Evolutionary conservation across 176 grass and related monocot genomes (phyloP).

Genomic region (Cenchrus fungigraminus): DNA sequence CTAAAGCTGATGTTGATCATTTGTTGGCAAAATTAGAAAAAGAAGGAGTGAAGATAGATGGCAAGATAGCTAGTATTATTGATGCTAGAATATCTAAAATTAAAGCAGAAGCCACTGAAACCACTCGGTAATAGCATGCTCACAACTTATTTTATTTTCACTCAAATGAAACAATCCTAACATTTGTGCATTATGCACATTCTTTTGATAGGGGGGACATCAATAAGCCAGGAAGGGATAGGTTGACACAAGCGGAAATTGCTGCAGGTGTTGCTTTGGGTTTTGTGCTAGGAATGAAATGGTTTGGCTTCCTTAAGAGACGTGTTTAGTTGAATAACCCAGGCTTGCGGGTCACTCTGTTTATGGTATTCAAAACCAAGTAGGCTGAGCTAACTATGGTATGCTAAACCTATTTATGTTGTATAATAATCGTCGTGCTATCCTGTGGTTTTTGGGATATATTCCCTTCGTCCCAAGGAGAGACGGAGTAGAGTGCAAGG

Average conservation of each 20-base stretch:
- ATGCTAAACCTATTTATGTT: conserved; percentile 8
- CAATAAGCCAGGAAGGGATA: neutral
- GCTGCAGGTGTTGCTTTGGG: neutral
- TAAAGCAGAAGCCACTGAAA: neutral
- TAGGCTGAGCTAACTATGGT: conserved; percentile 4
- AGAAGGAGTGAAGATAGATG: neutral
- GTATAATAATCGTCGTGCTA: neutral
- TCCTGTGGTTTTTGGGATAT: neutral
- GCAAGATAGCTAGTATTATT: neutral
- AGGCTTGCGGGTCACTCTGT: conserved; percentile 1
- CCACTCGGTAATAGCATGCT: neutral
- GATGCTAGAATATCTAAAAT: neutral
- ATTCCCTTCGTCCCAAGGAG: neutral
- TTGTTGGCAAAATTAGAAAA: neutral
- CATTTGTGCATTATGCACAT: conserved; percentile 30
- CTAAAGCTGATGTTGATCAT: conserved; percentile 4
- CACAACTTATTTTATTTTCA: conserved; percentile 2
- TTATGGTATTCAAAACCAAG: conserved; percentile 27
- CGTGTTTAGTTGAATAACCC: neutral
- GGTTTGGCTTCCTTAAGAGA: neutral
- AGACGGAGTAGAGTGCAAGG: too few species aligned
- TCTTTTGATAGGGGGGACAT: conserved; percentile 21
- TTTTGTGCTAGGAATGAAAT: neutral
- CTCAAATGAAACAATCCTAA: neutral
- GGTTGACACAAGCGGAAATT: neutral